Evolutionary conservation across 78 protist genomes (phyloP).

Genomic region (Speleostelium caveatum): DNA sequence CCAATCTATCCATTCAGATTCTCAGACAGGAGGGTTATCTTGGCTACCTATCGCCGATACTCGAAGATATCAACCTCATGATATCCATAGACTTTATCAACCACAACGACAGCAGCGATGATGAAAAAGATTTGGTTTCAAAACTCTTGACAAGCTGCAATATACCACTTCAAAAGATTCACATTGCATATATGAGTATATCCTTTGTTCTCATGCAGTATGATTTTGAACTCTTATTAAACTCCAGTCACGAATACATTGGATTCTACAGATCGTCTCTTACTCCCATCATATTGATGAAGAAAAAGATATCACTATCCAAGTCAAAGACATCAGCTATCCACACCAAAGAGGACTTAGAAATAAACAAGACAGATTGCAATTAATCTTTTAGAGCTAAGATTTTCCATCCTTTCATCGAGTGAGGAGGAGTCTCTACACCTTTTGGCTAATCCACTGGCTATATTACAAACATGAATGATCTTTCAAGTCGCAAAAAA

Average conservation of each 20-base stretch:
- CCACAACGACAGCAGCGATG: not conserved
- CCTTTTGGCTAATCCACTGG: too few species aligned
- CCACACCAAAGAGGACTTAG: too few species aligned
- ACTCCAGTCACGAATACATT: conserved; percentile 12
- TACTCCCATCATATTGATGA: conserved; percentile 18
- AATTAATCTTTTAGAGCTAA: too few species aligned
- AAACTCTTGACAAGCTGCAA: not conserved
- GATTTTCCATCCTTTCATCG: too few species aligned
- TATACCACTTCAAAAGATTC: conserved; percentile 29
- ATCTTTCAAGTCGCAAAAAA: too few species aligned
- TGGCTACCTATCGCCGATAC: not conserved
- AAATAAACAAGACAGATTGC: too few species aligned
- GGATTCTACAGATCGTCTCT: not conserved
- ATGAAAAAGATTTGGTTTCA: not conserved
- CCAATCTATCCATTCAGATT: conserved; percentile 4
- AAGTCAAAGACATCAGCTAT: too few species aligned
- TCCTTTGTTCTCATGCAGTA: conserved; percentile 2
- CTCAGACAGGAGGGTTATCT: not conserved
- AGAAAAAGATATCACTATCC: not conserved
- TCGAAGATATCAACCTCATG: not conserved
- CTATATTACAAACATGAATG: too few species aligned
- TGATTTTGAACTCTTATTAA: conserved; percentile 17
- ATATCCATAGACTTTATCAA: not conserved
- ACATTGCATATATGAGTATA: conserved; percentile 31
- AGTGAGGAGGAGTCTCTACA: too few species aligned